phyloP scores from a whole-genome alignment of 192 early-diverging fungal species.

The Dimargaris cristalligena region DNA sequence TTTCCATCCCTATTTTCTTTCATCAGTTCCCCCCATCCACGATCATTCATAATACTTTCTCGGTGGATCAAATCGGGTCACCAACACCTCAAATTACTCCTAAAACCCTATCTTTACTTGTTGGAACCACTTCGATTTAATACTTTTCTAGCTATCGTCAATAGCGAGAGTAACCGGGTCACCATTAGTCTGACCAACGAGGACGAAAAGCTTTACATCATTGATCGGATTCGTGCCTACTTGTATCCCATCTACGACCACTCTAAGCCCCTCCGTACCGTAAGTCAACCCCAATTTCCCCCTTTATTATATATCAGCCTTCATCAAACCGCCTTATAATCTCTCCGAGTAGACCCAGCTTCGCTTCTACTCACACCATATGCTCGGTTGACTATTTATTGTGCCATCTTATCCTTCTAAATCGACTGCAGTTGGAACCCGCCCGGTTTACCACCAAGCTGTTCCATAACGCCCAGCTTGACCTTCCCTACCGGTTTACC shows the following conservation, averaged over 20 bases:
- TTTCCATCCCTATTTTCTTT: background rate
- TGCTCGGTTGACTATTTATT: too few relatives aligned
- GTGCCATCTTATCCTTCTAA: too few relatives aligned
- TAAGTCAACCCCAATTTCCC: background rate
- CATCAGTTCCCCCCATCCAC: background rate
- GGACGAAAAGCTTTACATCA: background rate
- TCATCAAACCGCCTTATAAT: background rate
- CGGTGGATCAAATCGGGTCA: too few relatives aligned
- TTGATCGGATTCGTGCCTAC: slow-evolving; percentile 8
- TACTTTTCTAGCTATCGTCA: background rate
- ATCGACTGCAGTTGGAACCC: slow-evolving; percentile 11
- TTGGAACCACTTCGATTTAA: too few relatives aligned
- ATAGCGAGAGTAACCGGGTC: background rate
- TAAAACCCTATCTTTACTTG: too few relatives aligned
- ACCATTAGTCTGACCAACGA: background rate
- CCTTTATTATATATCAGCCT: too few relatives aligned
- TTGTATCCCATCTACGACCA: background rate
- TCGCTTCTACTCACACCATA: too few relatives aligned
- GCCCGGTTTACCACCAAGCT: slow-evolving; percentile 8
- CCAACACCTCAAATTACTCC: too few relatives aligned
- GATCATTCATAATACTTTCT: background rate
- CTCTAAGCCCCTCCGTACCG: background rate
- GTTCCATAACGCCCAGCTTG: background rate
- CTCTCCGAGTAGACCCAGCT: background rate
- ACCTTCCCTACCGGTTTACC: slow-evolving; percentile 1